Evolutionary conservation across 2,329 filamentous ascomycete species (phyloP), one percentile per base, ranked within the genome.

Genomic region (Hypocreales sp.): DNA sequence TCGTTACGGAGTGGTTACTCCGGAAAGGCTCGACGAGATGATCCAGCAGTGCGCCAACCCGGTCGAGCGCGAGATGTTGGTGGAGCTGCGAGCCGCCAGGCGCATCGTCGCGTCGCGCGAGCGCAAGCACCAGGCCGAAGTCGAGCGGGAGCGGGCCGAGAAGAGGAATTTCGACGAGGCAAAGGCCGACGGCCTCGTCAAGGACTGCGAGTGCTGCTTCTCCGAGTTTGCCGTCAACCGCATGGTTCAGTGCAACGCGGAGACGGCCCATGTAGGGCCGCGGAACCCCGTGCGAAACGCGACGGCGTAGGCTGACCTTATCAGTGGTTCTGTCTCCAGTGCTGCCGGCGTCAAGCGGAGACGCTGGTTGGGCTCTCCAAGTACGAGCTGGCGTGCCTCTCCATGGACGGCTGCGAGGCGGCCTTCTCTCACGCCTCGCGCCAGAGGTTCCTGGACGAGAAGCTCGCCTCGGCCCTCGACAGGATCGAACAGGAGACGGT

Each of bases 171-270:
- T 58, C 9, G 37, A 40, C 7, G 32, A 33, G n/a, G 61, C 65
- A 14, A 52, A 52, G 32, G 51, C 41, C 2, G 50, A 55, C 5
- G 69, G 72, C 1, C 59, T 65, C 12, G 56, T 76, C 22, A 49
- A 59, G 8, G 79, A 87, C 38, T 92, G 78, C 39, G 64, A 62
- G 23, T 83, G 79, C 42, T 92, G 83, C 48, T 90, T 67, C 41
- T 58, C 60, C 6, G 72, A 83, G 4, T 60, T 61, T 26, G 63
- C 79, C 2, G 48, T 72, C 24, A 79, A 80, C 38, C 64, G 72
- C 25, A 71, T 81, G 56, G 63, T 81, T 2, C 58, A 68, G 35
- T 92, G 83, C 46, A 52, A 70, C 27, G 71, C 64, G 11, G 57
- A 64, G 0, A 39, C 45, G 0, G 37, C 52, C 2, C 79, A 86